These are phyloP conservation scores for Penicillium maclennaniae DNA, from an alignment of 495 filamentous ascomycete species.

Conservation along the genomic window DNA sequence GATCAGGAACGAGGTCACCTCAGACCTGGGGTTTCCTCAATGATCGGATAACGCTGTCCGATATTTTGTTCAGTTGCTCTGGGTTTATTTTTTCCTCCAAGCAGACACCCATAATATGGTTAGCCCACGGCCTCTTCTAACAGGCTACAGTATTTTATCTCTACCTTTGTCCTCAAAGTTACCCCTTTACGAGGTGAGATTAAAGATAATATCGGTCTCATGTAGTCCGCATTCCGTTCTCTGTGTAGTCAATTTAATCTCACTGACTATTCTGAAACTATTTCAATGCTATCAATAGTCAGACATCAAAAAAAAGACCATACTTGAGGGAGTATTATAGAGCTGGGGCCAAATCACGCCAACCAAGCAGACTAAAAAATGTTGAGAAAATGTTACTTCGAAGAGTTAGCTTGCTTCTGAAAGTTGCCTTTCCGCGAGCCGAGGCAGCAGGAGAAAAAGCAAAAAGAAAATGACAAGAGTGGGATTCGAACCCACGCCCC, in stretches of 20 bases:
- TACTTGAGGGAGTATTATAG: too few species aligned
- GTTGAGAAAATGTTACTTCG: too few species aligned
- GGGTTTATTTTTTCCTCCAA: not conserved
- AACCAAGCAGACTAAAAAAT: too few species aligned
- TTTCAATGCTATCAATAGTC: too few species aligned
- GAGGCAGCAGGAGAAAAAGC: not conserved
- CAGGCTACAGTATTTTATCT: constrained; percentile 10
- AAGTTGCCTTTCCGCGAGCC: not conserved
- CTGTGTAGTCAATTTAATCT: too few species aligned
- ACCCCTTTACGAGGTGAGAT: not conserved
- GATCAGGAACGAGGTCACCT: constrained; percentile 12
- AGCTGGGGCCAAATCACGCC: too few species aligned
- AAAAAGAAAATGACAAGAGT: constrained; percentile 33
- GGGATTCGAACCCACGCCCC: constrained; percentile 39
- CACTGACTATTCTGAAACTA: too few species aligned
- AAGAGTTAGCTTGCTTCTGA: too few species aligned
- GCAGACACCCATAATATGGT: constrained; percentile 3
- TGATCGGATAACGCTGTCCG: not conserved
- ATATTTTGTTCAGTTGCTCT: not conserved
- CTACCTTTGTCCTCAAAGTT: not conserved
- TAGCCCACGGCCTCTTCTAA: not conserved
- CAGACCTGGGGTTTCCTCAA: not conserved
- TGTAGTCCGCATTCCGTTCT: too few species aligned
- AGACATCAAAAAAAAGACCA: too few species aligned
- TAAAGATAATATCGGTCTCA: not conserved